Base-by-base conservation (phyloP, 2,329 filamentous ascomycete genomes). In the Penicillium thymicola region DNA sequence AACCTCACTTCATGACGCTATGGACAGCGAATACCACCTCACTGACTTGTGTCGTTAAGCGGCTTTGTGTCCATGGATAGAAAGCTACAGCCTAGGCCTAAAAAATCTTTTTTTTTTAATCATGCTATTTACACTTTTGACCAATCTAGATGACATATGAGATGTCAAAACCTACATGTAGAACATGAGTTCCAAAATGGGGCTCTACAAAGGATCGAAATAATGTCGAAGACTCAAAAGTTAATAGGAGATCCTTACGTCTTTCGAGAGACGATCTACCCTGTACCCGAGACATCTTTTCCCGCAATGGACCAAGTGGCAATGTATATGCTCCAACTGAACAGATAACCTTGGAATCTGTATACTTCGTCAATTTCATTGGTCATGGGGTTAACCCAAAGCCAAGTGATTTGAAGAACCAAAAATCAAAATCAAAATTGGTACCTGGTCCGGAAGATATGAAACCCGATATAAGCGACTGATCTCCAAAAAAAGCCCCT, bases 1-100 rank as follows among this genome's bases (percentile, higher is more conserved):
- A 51, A 51, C 49, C 21, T 51, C 28, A 51, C 38, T 51, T 44
- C 49, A 51, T 51, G 49, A 45, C 49, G 49, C 28, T 27, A 36
- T 51, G 38, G 8, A 51, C 21, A 16, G 38, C 6, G 9, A 9
- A 18, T 42, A 10, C 47, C 18, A 18, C 34, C 13, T 23, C 27
- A 21, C 5, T 30, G 18, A 32, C 10, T 5, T 23, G 9, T 23
- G 9, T 36, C 18, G 14, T 10, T 5, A 9, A 44, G 16, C 3
- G 3, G 9, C 2, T 40, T 8, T n/a, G 8, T 30, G 8, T 3
- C 14, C 13, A 1, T 16, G 25, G 36, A 8, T 50, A 8, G 21
- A 36, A 18, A 23, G 14, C 3, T 34, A 34, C 10, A 18, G 1
- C 11, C 38, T 1, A 40, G 5, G 2, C 3, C 4, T 6, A 16